Conservation (phyloP, 1,284 basidiomycete species). For the Heimioporus retisporus region DNA sequence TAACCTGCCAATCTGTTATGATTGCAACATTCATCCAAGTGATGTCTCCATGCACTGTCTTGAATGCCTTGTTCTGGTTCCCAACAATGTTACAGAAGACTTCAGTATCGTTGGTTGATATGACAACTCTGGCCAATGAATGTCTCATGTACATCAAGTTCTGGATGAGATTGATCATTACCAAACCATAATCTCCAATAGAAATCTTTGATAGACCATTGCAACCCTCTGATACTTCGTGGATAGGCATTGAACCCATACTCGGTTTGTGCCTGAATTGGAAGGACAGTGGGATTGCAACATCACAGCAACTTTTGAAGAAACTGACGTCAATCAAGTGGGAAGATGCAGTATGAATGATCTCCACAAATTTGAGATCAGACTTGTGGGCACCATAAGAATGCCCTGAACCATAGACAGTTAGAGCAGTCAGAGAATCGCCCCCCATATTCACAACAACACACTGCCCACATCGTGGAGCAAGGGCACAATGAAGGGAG, state of each 20-base stretch:
- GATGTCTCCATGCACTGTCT: constrained; percentile 74
- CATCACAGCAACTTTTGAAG: constrained; percentile 86
- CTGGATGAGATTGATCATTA: constrained; percentile 80
- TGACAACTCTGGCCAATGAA: constrained; percentile 88
- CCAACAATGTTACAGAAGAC: constrained; percentile 95
- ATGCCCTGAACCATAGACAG: constrained; percentile 82
- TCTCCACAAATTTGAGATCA: constrained; percentile 88
- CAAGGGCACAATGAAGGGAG: constrained; percentile 89
- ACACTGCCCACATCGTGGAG: constrained; percentile 85
- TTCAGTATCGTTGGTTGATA: constrained; percentile 83
- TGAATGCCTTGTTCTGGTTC: constrained; percentile 94
- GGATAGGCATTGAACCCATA: constrained; percentile 93
- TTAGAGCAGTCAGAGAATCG: constrained; percentile 65
- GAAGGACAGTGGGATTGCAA: constrained; percentile 85
- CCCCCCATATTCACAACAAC: constrained; percentile 67
- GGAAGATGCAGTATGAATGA: constrained; percentile 67
- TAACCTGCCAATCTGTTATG: constrained; percentile 96
- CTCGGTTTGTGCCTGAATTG: constrained; percentile 92
- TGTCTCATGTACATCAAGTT: constrained; percentile 79
- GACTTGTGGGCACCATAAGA: constrained; percentile 82
- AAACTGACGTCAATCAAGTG: constrained; percentile 81
- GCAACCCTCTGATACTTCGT: constrained; percentile 91
- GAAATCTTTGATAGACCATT: constrained; percentile 95
- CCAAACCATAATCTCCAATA: constrained; percentile 99
- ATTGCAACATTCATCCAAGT: constrained; percentile 99